Percentiles rank a stretch among this genome's conserved stretches.
Evolutionary conservation across 2,329 filamentous ascomycete species (phyloP).

Genomic region (Monosporascus sp.): DNA sequence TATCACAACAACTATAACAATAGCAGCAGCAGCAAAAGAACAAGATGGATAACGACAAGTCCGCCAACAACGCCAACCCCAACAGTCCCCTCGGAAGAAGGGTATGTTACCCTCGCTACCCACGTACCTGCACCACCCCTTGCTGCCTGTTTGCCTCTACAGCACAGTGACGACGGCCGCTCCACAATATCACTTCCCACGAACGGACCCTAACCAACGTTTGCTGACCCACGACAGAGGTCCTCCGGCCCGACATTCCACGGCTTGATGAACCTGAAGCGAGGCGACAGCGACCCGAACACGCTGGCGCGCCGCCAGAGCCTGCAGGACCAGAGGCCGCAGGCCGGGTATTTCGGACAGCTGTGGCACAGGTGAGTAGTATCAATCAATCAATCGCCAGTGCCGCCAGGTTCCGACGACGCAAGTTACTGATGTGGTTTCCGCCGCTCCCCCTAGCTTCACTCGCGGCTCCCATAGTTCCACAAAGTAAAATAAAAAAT

Average conservation of each 20-base stretch:
- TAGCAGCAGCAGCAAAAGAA: neutral
- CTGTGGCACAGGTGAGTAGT: slow-evolving; percentile 52
- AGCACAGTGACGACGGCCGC: neutral
- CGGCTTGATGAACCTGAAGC: slow-evolving; percentile 46
- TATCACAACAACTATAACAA: neutral
- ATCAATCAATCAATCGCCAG: no score
- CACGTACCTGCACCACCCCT: neutral
- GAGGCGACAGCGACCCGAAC: slow-evolving; percentile 33
- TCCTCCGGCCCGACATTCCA: slow-evolving; percentile 45
- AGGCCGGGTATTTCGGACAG: slow-evolving; percentile 45
- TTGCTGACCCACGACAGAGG: neutral
- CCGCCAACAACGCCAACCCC: slow-evolving; percentile 1
- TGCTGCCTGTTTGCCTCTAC: no score
- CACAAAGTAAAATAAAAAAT: slow-evolving; percentile 15
- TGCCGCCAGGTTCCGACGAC: no score
- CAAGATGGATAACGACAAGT: slow-evolving; percentile 6
- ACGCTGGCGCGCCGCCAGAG: slow-evolving; percentile 46
- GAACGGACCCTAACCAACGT: no score
- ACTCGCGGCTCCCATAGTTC: slow-evolving; percentile 22
- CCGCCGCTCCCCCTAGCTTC: slow-evolving; percentile 13
- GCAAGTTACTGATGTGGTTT: no score
- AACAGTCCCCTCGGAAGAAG: slow-evolving; percentile 1
- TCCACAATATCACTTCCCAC: no score
- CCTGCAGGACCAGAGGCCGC: slow-evolving; percentile 47
- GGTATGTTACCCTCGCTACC: slow-evolving; percentile 1